Base-by-base conservation (phyloP, 306 rosid species). In the Cucumis sativus region DNA sequence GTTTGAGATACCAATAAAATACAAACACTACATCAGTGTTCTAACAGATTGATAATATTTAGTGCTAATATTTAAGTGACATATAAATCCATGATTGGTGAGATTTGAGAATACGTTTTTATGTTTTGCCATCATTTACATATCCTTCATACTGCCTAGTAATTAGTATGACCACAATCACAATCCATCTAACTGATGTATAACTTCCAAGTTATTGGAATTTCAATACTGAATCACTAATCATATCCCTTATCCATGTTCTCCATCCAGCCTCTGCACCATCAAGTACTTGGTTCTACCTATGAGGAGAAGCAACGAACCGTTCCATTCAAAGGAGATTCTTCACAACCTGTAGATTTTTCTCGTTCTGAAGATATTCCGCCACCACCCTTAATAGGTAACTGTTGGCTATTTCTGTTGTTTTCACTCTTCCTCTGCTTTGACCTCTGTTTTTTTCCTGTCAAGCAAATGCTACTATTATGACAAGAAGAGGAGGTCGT, bases 311-410 rank as follows among this genome's bases (percentile, higher is more conserved):
- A 79, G 74, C 87, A 85, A 77, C 76, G 79, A 52, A 67, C 69
- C 58, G 80, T 78, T 79, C 78, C 81, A 47, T 28, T 77, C 74
- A 18, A 74, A 35, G 83, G 83, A 80, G 87, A 82, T 80, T 82
- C 85, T 3, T 69, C 80, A 15, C 83, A 3, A 54, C 72, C 83
- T 77, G 88, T 78, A 67, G 77, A 84, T 60, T 81, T 84, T 75
- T 88, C 88, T 77, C 70, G 77, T 74, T 43, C 74, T 58, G 88
- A 86, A 69, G 84, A 87, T 68, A 84, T 96, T 83, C 98, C 97
- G 37, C 91, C 78, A 20, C 99, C 97, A 17, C 96, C 97, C 71
- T 76, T 83, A 23, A 89, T 96, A 37, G 99, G 99, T 95, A 88
- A 74, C 58, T 57, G 52, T 79, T 78, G 64, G 30, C 30, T 28